Base-by-base conservation (phyloP, 495 filamentous ascomycete species). In the Aspergillus campestris region DNA sequence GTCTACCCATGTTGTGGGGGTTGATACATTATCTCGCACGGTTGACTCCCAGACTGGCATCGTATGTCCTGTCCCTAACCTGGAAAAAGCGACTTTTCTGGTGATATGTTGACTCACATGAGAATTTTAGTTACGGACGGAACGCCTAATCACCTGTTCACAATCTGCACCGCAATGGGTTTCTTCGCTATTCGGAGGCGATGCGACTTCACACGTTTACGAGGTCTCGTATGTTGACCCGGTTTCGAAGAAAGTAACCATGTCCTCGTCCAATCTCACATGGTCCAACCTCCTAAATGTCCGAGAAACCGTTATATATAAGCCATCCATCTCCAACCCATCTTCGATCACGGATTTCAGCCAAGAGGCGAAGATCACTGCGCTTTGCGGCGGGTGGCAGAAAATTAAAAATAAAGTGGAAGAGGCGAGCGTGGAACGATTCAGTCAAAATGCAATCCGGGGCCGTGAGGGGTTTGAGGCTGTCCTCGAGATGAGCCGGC, bases 181-280 rank as follows among this genome's bases (percentile, higher is more conserved):
- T 27, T 72, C 77, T 54, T 75, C 81, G 13, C 62, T 97, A 10
- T 77, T 95, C 44, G 85, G 83, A 29, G 85, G 87, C 49, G 72
- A 73, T 47, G 54, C 73, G 45, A 85, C 82, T 34, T 89, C 86
- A 29, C 84, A 89, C 60, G 88, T 95, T 43, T 91, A 94, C 59
- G 92, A 98, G 71, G 84, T 89, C 31, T 94, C 87, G 36, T 95
- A 96, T 64, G 90, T 97, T 56, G 86, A 95, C 63, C 89, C 85
- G 6, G 56, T 55, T 15, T 67, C 71, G 34, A 87, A 88, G 67
- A 91, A 82, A 42, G 88, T 98, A 50, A 95, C 89, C 38, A 94
- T 97, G 84, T 86, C 86, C 60, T 89, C 86, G 8, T 82, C 81
- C 53, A 98, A 98, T 61, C 75, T 98, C 46, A 95, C 92, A 4